Conservation (phyloP, 2,329 filamentous ascomycete genomes). For the Fusarium aywerte region DNA sequence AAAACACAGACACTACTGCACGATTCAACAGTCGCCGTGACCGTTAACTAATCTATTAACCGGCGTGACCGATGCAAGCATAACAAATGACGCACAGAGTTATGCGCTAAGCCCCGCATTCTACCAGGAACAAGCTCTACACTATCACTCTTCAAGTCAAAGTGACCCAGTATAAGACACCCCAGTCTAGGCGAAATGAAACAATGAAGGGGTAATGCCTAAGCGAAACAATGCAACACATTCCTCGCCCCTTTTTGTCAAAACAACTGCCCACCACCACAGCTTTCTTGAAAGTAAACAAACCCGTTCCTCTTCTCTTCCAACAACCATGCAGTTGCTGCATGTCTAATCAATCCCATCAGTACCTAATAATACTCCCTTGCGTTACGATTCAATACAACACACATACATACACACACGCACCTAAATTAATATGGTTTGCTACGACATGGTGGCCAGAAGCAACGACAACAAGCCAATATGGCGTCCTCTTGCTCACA, state of each 20-base stretch:
- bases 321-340: neutral
- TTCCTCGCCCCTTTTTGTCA: slow-evolving; percentile 30
- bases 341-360: neutral
- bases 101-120: slow-evolving; percentile 11
- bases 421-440: slow-evolving; percentile 3
- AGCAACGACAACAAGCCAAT: slow-evolving; percentile 18
- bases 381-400: neutral
- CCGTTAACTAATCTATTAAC: neutral
- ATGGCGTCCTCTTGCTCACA: slow-evolving; percentile 27
- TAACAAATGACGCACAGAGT: slow-evolving; percentile 12
- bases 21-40: neutral
- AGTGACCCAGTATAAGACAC: neutral
- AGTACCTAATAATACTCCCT: neutral
- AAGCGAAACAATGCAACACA: slow-evolving; percentile 30
- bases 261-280: slow-evolving; percentile 12
- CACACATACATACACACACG: neutral
- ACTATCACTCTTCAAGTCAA: neutral
- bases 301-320: neutral
- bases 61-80: slow-evolving; percentile 5
- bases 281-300: slow-evolving; percentile 10
- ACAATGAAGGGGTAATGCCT: slow-evolving; percentile 30
- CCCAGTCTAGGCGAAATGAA: slow-evolving; percentile 13
- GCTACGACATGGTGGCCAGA: slow-evolving; percentile 21
- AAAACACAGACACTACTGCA: neutral
- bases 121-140: neutral